Evolutionary conservation across 345 rosid species (phyloP), one percentile per base, ranked within the genome.

Genomic region (Melastoma malabathricum): DNA sequence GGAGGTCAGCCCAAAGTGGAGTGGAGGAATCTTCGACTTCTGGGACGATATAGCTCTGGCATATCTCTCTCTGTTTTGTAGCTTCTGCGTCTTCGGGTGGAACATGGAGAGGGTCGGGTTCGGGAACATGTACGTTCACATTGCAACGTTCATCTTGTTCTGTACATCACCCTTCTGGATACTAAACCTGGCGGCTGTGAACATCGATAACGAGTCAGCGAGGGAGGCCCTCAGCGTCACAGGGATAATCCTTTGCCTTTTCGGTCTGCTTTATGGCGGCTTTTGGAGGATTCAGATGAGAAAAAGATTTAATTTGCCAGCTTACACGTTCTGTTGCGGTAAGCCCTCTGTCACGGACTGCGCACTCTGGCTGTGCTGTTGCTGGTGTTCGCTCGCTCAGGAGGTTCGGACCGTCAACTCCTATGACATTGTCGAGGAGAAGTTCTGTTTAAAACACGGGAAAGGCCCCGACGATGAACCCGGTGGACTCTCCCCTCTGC

Each of bases 231-330:
- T 90, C 2, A 77, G 80, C 25, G 39, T 90, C 45, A 69, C 81
- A 1, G 96, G 98, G 34, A 62, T 86, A 50, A 60, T 83, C 62
- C 89, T 90, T 34, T 90, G 96, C 65, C 34, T 50, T 43, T 90
- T 86, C 15, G 98, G 98, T 58, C 69, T 90, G 48, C 80, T 86
- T 16, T 86, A 86, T 34, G 98, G 96, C 55, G 98, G 98, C 20
- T 90, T 90, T 62, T 90, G 98, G 98, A 81, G 98, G 67, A 84
- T 90, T 18, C 96, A 90, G 56, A 78, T 84, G 82, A 76, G 98
- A 59, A 90, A 80, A 66, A 73, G 96, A 50, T 86, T 65, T 59
- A 84, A 82, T 45, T 62, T 90, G 51, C 96, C 96, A 4, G 55
- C 86, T 45, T 90, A 78, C 56, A 61, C 74, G 46, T 90, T 83